phyloP scores from a whole-genome alignment of 331 rosid species.

The Rosa hybrid region DNA sequence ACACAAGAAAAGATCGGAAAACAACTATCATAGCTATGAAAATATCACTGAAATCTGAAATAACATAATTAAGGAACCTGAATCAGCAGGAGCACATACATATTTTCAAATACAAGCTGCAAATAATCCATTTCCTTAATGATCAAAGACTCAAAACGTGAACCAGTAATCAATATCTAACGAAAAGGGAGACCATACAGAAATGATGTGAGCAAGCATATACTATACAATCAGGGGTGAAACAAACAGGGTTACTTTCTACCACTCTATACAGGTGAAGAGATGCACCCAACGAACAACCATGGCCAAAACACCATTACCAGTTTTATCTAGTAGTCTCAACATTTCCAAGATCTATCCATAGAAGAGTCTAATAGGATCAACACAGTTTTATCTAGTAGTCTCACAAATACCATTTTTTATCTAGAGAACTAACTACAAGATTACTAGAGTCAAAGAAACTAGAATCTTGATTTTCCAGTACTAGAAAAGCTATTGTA shows the following conservation, averaged over 20 bases:
- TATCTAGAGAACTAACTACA: not conserved
- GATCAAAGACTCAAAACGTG: not conserved
- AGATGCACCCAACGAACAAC: not conserved
- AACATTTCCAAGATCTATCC: not conserved
- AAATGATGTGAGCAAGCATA: not conserved
- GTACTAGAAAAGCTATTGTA: not conserved
- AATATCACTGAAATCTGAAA: not conserved
- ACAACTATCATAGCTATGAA: not conserved
- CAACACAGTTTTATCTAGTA: not conserved
- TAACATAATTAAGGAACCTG: not conserved
- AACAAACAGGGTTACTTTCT: not conserved
- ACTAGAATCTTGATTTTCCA: not conserved
- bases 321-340: not conserved
- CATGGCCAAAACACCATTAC: not conserved
- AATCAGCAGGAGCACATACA: not conserved
- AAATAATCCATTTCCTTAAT: not conserved
- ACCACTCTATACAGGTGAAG: not conserved
- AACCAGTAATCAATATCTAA: not conserved
- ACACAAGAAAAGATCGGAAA: not conserved
- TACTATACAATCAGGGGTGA: not conserved
- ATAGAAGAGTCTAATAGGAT: not conserved
- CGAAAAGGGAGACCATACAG: not conserved
- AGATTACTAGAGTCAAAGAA: no score
- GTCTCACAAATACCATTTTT: not conserved
- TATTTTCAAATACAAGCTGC: not conserved